Base-by-base conservation (phyloP, 1,284 basidiomycete species). In the Ganoderma resinaceum region DNA sequence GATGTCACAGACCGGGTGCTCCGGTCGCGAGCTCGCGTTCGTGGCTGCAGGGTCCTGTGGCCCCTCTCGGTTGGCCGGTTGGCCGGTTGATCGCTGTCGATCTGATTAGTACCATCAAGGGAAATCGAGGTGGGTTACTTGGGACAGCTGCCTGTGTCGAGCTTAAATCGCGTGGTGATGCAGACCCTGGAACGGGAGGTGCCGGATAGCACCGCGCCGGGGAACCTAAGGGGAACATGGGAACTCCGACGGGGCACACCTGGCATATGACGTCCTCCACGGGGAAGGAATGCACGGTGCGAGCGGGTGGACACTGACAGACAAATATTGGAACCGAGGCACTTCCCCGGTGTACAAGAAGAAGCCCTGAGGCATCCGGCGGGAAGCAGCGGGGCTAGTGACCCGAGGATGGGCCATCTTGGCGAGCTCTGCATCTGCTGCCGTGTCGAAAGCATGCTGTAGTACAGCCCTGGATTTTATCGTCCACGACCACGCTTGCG, bases 151-250 rank as follows among this genome's bases (percentile, higher is more conserved):
- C 37, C 37, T 29, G 33, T 63, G 62, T 65, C 65, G 73, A 77
- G 76, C 67, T 71, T 75, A 77, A 76, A 65, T 77, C 76, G 75
- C 74, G 76, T 77, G 75, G 65, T 42, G 38, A 31, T 60, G 52
- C 64, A 63, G 49, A 35, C 49, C 43, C 38, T 43, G 43, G 38
- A 12, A 52, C 65, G 55, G 37, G 65, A 61, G 61, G 42, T 46
- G 53, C 61, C 66, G 65, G 66, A 61, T 42, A 35, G 57, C 55
- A 53, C 63, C 61, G 53, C n/a, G 37, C 31, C 40, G 8, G 40
- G 23, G 35, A 20, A 37, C 23, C 23, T 38, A 38, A 38, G 58
- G 37, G 52, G 29, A 55, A 33, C 29, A 16, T 18, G 52, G 52
- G 29, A 55, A 59, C 20, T 33, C n/a, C 14, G 35, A 23, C 38